These are phyloP conservation scores for Agrostemma githago DNA, from an alignment of 148 eudicot species.

Conservation along the genomic window DNA sequence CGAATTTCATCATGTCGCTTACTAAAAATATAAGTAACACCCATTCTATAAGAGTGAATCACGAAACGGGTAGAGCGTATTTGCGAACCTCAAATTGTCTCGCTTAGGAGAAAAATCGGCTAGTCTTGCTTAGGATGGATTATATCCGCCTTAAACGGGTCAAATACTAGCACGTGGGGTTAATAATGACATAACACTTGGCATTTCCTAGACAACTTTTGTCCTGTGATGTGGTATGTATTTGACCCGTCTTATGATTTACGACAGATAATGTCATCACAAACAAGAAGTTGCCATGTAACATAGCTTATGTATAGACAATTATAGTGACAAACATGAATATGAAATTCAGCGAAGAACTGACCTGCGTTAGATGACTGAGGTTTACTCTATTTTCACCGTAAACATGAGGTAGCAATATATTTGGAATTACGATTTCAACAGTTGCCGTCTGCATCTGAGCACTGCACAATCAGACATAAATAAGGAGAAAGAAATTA, in stretches of 20 bases:
- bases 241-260: too few relatives aligned
- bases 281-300: neutral
- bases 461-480: constrained; percentile 28
- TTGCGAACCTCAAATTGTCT: too few relatives aligned
- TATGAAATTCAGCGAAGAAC: neutral
- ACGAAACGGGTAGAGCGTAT: neutral
- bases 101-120: neutral
- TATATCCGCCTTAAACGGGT: too few relatives aligned
- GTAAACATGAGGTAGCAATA: constrained; percentile 37
- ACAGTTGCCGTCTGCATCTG: constrained; percentile 25
- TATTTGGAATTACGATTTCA: constrained; percentile 46
- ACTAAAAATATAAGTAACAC: too few relatives aligned
- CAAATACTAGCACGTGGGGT: too few relatives aligned
- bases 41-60: too few relatives aligned
- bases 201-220: too few relatives aligned
- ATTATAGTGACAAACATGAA: neutral
- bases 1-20: too few relatives aligned
- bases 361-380: constrained; percentile 44
- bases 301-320: neutral
- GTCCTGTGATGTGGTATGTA: too few relatives aligned
- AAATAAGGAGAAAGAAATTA: neutral
- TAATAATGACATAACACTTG: too few relatives aligned
- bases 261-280: neutral
- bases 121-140: too few relatives aligned
- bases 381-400: constrained; percentile 46